phyloP scores from a whole-genome alignment of 2,329 filamentous ascomycete genomes.

The Aureobasidium mangrovei region DNA sequence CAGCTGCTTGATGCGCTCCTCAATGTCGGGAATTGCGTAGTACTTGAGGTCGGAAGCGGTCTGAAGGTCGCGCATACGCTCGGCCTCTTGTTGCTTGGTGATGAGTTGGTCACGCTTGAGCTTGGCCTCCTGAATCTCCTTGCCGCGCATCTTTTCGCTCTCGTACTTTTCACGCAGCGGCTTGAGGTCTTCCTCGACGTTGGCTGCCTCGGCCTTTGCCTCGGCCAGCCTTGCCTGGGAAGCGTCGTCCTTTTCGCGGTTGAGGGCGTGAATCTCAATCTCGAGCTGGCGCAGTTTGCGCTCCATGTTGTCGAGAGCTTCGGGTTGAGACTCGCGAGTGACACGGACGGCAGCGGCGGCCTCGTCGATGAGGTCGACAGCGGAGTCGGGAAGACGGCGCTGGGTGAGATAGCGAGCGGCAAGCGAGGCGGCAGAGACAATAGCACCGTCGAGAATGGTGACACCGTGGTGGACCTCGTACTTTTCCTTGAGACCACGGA shows the following conservation, averaged over 20 bases:
- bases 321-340: conserved; percentile 89
- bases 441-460: conserved; percentile 86
- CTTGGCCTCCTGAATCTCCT: conserved; percentile 88
- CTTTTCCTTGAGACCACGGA: conserved; percentile 95
- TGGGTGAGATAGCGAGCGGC: conserved; percentile 89
- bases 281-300: conserved; percentile 81
- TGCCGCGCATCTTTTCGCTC: conserved; percentile 81
- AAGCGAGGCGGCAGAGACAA: conserved; percentile 83
- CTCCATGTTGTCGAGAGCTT: conserved; percentile 90
- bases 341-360: conserved; percentile 94
- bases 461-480: conserved; percentile 99
- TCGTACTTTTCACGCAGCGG: conserved; percentile 94
- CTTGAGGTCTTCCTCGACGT: conserved; percentile 85
- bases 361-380: conserved; percentile 93
- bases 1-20: conserved; percentile 67
- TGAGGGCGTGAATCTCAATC: conserved; percentile 93
- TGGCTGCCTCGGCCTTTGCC: conserved; percentile 83
- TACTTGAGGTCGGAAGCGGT: conserved; percentile 92
- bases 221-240: conserved; percentile 73
- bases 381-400: conserved; percentile 85
- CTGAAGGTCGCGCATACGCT: conserved; percentile 71
- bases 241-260: conserved; percentile 89
- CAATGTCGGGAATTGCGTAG: conserved; percentile 91
- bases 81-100: conserved; percentile 89
- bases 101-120: conserved; percentile 87